A percentile compares a stretch with the other conserved stretches of the same genome.
phyloP scores from a whole-genome alignment of 1,284 basidiomycete species.

The Puccinia coronata region DNA sequence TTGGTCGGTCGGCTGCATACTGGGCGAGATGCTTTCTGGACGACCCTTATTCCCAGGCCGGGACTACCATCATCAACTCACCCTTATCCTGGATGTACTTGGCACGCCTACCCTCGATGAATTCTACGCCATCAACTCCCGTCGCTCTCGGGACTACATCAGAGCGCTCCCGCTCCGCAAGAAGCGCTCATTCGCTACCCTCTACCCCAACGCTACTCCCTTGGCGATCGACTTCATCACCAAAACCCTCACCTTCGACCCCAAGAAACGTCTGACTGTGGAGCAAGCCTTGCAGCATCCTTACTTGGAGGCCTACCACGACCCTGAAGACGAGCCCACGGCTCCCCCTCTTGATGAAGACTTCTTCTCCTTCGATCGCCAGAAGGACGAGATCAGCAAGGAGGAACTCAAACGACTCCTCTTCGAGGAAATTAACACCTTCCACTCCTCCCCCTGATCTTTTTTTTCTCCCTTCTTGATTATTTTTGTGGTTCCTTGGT shows the following conservation, averaged over 20 bases:
- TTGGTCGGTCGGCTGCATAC: slow-evolving; percentile 95
- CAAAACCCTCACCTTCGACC: slow-evolving; percentile 74
- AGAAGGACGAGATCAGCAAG: slow-evolving; percentile 88
- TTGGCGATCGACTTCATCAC: slow-evolving; percentile 86
- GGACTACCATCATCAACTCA: slow-evolving; percentile 90
- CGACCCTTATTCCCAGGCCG: slow-evolving; percentile 93
- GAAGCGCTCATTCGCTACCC: slow-evolving; percentile 71
- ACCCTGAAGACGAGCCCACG: slow-evolving; percentile 67
- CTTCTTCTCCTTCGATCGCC: slow-evolving; percentile 92
- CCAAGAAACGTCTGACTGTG: slow-evolving; percentile 86
- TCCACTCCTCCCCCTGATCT: neutral
- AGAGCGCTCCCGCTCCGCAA: slow-evolving; percentile 74
- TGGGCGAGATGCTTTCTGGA: slow-evolving; percentile 92
- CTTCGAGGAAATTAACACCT: slow-evolving; percentile 43
- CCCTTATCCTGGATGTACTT: slow-evolving; percentile 83
- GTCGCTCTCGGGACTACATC: slow-evolving; percentile 83
- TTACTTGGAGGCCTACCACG: slow-evolving; percentile 80
- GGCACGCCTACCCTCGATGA: slow-evolving; percentile 88
- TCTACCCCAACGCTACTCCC: slow-evolving; percentile 84
- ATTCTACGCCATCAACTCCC: slow-evolving; percentile 83
- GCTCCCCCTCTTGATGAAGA: slow-evolving; percentile 83
- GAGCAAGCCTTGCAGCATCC: slow-evolving; percentile 89
- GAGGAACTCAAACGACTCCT: slow-evolving; percentile 68
- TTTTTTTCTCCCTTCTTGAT: neutral
- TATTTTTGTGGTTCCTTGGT: neutral